phyloP scores from a whole-genome alignment of 176 grass and related monocot species.

The Melocanna baccifera region DNA sequence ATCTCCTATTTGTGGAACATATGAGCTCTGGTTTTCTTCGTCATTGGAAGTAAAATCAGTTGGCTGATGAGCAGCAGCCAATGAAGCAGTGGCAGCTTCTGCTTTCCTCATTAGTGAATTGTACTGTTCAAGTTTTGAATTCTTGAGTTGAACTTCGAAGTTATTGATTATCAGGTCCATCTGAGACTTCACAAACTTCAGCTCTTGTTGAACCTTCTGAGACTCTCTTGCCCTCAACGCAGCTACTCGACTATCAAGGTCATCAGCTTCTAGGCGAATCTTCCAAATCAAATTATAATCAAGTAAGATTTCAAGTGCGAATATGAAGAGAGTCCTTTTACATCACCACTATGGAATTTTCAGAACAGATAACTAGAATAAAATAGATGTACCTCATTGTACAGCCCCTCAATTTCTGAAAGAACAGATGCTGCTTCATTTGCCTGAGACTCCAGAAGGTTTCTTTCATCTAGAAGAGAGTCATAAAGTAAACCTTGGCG shows the following conservation, averaged over 20 bases:
- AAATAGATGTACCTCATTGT: slow-evolving; percentile 46
- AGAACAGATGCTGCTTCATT: slow-evolving; percentile 60
- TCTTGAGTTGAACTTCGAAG: slow-evolving; percentile 52
- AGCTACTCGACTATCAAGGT: slow-evolving; percentile 50
- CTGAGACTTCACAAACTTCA: slow-evolving; percentile 56
- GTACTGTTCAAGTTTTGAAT: slow-evolving; percentile 52
- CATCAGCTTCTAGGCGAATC: slow-evolving; percentile 54
- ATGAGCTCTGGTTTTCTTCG: slow-evolving; percentile 29
- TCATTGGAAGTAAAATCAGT: slow-evolving; percentile 33
- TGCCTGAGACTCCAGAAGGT: slow-evolving; percentile 49
- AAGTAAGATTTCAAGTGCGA: background rate
- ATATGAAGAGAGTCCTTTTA: background rate
- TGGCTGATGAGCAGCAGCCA: slow-evolving; percentile 51
- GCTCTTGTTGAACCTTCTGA: slow-evolving; percentile 53
- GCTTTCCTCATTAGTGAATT: slow-evolving; percentile 64
- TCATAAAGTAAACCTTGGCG: slow-evolving; percentile 67
- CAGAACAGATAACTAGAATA: background rate
- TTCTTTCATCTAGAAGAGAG: slow-evolving; percentile 52
- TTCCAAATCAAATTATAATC: slow-evolving; percentile 21
- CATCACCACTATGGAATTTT: background rate
- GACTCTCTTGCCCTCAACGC: slow-evolving; percentile 48
- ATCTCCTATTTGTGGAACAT: slow-evolving; percentile 61
- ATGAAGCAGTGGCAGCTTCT: slow-evolving; percentile 52
- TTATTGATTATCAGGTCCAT: slow-evolving; percentile 69
- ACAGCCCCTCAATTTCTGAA: slow-evolving; percentile 46